These are phyloP conservation scores for Saccharomyces hybrid DNA, from an alignment of 1,139 yeast genomes.

Conservation along the genomic window DNA sequence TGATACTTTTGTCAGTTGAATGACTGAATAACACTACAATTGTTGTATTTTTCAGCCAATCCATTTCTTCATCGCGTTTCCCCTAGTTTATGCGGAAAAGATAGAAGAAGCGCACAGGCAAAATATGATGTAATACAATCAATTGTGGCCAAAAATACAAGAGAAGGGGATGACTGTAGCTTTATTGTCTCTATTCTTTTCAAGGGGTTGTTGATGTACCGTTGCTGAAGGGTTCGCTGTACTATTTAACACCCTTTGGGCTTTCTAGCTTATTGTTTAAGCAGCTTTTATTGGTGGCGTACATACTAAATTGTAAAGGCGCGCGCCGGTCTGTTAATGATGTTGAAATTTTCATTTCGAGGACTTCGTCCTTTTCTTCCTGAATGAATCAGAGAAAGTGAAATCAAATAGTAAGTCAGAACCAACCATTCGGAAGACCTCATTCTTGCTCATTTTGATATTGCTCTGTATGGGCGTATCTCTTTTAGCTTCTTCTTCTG, in stretches of 20 bases:
- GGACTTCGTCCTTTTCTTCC: not conserved
- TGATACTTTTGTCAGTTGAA: not conserved
- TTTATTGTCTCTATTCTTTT: not conserved
- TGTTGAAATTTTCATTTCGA: not conserved
- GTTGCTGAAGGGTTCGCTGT: not conserved
- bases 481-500: conserved; percentile 1
- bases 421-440: not conserved
- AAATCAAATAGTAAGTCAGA: not conserved
- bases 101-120: not conserved
- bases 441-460: not conserved
- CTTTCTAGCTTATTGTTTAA: not conserved
- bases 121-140: not conserved
- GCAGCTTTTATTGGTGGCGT: not conserved
- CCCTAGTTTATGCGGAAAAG: not conserved
- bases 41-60: not conserved
- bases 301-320: not conserved
- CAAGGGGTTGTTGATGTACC: not conserved
- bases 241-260: not conserved
- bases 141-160: not conserved
- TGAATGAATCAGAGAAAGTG: not conserved
- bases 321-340: not conserved
- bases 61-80: not conserved
- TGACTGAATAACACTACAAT: not conserved
- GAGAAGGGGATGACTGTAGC: not conserved
- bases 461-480: conserved; percentile 8